A percentile compares a stretch with the other conserved stretches of the same genome.
phyloP scores from a whole-genome alignment of 2,329 filamentous ascomycete genomes.

The Hypoxylon sp. region DNA sequence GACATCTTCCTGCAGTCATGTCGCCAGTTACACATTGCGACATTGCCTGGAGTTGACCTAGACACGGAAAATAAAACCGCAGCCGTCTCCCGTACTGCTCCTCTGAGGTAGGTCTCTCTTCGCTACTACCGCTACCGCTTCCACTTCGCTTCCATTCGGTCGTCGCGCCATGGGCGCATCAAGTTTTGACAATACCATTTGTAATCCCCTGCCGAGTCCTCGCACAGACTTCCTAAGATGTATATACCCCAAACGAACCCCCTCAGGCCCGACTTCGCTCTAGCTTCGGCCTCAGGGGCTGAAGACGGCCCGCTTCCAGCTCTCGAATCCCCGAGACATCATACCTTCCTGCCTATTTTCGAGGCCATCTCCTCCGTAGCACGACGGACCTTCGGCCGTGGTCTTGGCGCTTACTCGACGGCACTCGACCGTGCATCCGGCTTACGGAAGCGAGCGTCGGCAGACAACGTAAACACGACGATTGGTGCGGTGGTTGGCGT shows the following conservation, averaged over 20 bases:
- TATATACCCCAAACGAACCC: constrained; percentile 31
- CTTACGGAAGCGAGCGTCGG: constrained; percentile 28
- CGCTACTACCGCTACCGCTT: constrained; percentile 5
- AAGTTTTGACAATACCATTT: constrained; percentile 13
- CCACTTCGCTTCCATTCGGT: constrained; percentile 20
- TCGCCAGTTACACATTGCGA: constrained; percentile 35
- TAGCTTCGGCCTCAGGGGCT: constrained; percentile 17
- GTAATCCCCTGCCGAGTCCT: constrained; percentile 12
- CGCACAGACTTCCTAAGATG: constrained; percentile 25
- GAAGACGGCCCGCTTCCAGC: constrained; percentile 6
- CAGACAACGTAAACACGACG: constrained; percentile 31
- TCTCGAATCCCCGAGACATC: constrained; percentile 11
- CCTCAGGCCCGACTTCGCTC: constrained; percentile 16
- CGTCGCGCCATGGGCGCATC: constrained; percentile 27
- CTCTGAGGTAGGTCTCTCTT: constrained; percentile 19
- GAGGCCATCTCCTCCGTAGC: constrained; percentile 5
- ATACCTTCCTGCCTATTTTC: constrained; percentile 7
- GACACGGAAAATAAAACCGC: constrained; percentile 31
- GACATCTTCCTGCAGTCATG: constrained; percentile 20
- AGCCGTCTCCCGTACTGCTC: constrained; percentile 20
- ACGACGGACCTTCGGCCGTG: constrained; percentile 10
- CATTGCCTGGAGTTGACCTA: constrained; percentile 22
- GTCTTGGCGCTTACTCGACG: constrained; percentile 5
- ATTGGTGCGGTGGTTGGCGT: constrained; percentile 40
- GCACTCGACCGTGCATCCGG: constrained; percentile 9